Conservation (phyloP, 768 basidiomycete genomes). For the Hirschioporus abietinus region DNA sequence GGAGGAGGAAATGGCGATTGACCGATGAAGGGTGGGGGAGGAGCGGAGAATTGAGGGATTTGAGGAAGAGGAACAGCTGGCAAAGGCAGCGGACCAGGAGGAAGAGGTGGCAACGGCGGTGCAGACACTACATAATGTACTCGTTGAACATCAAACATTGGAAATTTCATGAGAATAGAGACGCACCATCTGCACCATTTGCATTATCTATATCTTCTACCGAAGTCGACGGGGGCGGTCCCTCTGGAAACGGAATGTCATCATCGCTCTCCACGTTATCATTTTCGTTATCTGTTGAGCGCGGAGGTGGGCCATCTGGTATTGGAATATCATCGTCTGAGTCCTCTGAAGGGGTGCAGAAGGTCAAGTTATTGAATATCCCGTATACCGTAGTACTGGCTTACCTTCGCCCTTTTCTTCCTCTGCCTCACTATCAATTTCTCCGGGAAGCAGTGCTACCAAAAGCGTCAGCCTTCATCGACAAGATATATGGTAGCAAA, state of each 20-base stretch:
- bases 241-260: slow-evolving; percentile 87
- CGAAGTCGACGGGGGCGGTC: slow-evolving; percentile 45
- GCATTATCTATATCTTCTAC: neutral
- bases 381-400: slow-evolving; percentile 8
- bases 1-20: slow-evolving; percentile 21
- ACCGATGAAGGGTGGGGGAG: slow-evolving; percentile 18
- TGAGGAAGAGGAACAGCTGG: slow-evolving; percentile 24
- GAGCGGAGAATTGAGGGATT: slow-evolving; percentile 21
- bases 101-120: slow-evolving; percentile 19
- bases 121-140: slow-evolving; percentile 15
- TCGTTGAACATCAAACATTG: slow-evolving; percentile 8
- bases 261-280: slow-evolving; percentile 51
- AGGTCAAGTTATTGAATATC: slow-evolving; percentile 5
- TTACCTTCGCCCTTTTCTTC: slow-evolving; percentile 42
- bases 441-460: slow-evolving; percentile 55
- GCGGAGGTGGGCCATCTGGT: slow-evolving; percentile 75
- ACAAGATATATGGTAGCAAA: slow-evolving; percentile 4
- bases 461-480: neutral
- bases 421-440: slow-evolving; percentile 53
- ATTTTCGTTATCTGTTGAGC: neutral
- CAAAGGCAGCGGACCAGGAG: slow-evolving; percentile 17
- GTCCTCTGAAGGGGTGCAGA: slow-evolving; percentile 18
- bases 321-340: slow-evolving; percentile 85
- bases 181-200: neutral
- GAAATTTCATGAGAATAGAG: slow-evolving; percentile 6